Evolutionary conservation across 345 rosid species (phyloP), one percentile per base, ranked within the genome.

Genomic region (Eutrema japonicum): DNA sequence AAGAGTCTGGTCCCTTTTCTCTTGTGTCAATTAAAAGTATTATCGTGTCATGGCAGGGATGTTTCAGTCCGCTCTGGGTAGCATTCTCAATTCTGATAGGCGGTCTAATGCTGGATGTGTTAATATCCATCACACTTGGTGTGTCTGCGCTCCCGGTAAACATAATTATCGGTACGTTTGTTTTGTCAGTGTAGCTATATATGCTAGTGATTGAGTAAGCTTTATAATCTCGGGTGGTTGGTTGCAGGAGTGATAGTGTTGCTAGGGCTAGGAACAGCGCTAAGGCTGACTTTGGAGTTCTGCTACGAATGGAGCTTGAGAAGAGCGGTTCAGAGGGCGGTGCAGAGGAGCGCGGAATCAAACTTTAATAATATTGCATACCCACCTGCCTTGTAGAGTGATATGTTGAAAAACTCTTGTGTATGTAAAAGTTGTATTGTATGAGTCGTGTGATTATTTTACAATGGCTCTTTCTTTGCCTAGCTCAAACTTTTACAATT

Each of bases 181-280:
- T 14, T 29, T 69, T 8, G 7, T 42, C 13, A 13, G 4, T 68
- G 16, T 29, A 52, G 59, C n/a, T 22, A 4, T 3, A 32, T 29
- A 64, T 10, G 41, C 10, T 22, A 18, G 41, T 45, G 68, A 32
- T 26, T 47, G 35, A 56, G 56, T 74, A 60, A 56, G 22, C 55
- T 41, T 43, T 12, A 49, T 30, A 16, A 8, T n/a, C 2, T 33
- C 1, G 26, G 27, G 27, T 71, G 32, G 18, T 12, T 32, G 30
- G 13, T 57, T 63, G 22, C 83, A 92, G 97, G 97, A 77, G 92
- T 93, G 36, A 88, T 93, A 65, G 89, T 90, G 18, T 90, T 93
- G 80, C 89, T 93, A n/a, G 98, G 98, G 10, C 85, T 93, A 53
- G 97, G 97, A 79, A 90, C 98, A 5, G 92, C 93, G 1, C 80